Evolutionary conservation across 164 flowering plant genomes (phyloP).

Genomic region (Warburgia ugandensis): DNA sequence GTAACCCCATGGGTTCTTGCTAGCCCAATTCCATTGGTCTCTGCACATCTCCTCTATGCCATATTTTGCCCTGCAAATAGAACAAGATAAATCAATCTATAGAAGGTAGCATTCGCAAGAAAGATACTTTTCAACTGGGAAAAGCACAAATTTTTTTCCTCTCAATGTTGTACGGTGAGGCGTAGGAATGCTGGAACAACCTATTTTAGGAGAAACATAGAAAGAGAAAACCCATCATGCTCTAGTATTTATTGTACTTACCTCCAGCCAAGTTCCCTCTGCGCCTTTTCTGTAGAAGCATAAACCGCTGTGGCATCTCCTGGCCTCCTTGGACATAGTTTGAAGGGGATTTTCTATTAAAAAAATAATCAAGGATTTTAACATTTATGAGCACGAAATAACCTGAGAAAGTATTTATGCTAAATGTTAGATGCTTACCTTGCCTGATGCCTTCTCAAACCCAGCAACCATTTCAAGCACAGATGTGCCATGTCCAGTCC

Average conservation of each 20-base stretch:
- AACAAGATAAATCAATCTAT: not conserved
- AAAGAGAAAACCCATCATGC: not conserved
- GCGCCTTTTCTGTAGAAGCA: conserved; percentile 84
- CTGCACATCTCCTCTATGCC: conserved; percentile 75
- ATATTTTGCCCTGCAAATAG: conserved; percentile 53
- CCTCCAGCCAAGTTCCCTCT: conserved; percentile 89
- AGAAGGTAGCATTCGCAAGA: not conserved
- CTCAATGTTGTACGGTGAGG: too few species aligned
- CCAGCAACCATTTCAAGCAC: too few species aligned
- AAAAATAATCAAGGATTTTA: too few species aligned
- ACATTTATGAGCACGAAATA: too few species aligned
- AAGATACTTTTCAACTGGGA: too few species aligned
- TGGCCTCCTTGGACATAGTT: conserved; percentile 67
- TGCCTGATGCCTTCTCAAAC: too few species aligned
- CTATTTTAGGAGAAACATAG: not conserved
- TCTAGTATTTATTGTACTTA: conserved; percentile 25
- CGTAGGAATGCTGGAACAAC: too few species aligned
- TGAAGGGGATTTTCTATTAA: conserved; percentile 74
- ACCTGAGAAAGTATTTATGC: too few species aligned
- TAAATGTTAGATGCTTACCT: too few species aligned
- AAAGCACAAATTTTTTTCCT: too few species aligned
- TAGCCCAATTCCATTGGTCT: conserved; percentile 81
- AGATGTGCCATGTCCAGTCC: too few species aligned
- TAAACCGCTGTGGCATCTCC: conserved; percentile 96
- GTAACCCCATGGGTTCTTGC: too few species aligned